Percentiles rank a stretch among this genome's conserved stretches.
Conservation (phyloP, 1,284 basidiomycete species). For the Laetiporus sulphureus region DNA sequence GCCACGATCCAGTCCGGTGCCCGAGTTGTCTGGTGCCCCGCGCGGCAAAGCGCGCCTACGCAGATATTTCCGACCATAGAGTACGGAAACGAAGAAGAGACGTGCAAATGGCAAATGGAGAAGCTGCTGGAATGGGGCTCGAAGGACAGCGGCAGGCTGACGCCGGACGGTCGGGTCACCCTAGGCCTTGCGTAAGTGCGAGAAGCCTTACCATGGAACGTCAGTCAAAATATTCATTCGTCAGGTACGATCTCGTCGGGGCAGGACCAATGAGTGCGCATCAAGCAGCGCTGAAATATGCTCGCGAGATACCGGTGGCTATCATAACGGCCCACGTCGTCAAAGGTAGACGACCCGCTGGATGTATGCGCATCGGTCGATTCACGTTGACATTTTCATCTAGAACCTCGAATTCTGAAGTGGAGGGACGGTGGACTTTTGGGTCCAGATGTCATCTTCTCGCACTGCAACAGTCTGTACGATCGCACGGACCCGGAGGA, state of each 20-base stretch:
- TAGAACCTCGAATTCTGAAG: constrained; percentile 18
- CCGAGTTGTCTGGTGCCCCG: constrained; percentile 24
- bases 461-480: constrained; percentile 27
- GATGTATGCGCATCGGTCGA: not conserved
- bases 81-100: constrained; percentile 21
- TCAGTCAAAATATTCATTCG: not conserved
- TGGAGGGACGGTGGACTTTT: constrained; percentile 23
- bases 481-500: constrained; percentile 23
- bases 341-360: constrained; percentile 12
- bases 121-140: constrained; percentile 23
- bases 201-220: too few relatives aligned
- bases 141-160: constrained; percentile 21
- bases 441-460: constrained; percentile 27
- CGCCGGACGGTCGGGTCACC: constrained; percentile 27
- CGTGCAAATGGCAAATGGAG: constrained; percentile 23
- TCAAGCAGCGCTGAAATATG: constrained; percentile 18
- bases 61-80: constrained; percentile 18
- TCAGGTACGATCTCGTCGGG: constrained; percentile 19
- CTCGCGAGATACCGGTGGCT: constrained; percentile 18
- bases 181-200: constrained; percentile 24
- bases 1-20: constrained; percentile 26
- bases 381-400: too few relatives aligned
- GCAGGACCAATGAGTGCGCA: constrained; percentile 14
- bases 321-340: constrained; percentile 26
- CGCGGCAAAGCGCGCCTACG: constrained; percentile 23